Evolutionary conservation across 495 filamentous ascomycete genomes (phyloP), one percentile per base, ranked within the genome.

Genomic region (Lindgomyces ingoldianus): DNA sequence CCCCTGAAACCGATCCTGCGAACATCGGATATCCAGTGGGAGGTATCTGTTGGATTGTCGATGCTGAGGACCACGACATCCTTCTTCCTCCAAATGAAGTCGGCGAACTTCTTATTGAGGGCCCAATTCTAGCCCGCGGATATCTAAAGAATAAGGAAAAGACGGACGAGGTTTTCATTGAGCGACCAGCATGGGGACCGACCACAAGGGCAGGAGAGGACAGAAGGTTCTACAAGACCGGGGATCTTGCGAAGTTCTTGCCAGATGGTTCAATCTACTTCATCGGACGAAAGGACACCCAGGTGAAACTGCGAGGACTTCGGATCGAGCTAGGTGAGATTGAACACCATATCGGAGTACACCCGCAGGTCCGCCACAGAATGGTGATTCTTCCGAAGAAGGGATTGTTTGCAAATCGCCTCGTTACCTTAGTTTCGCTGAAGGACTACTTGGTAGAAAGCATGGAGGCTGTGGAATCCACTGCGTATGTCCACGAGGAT

Each of bases 151-250:
- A 62, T 25, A 18, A 51, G 4, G 51, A 62, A 21, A 67, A 62
- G 30, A 66, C 57, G 19, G 49, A 56, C 47, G 57, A 65, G 21
- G 57, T 46, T n/a, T 70, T 70, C 27, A 54, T 67, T 26, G 19
- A 55, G 11, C 25, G 42, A 24, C 81, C 81, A 10, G 27, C 57
- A 11, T 84, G 81, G 81, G 56, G 57, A 19, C 57, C 39, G 19
- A 49, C 24, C 1, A 53, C 48, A 4, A 24, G 41, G 19, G 44
- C 45, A 46, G 54, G 62, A 57, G 45, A 59, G 27, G 60, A 45
- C 14, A 60, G 62, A 39, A 58, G 71, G 25, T 62, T 73, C 24
- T 73, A 73, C 55, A 70, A 65, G 58, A 73, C 71, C 2, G 71
- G 71, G 10, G 71, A 73, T 59, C 60, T 73, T 42, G 69, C 53